A percentile compares a stretch with the other conserved stretches of the same genome.
These are phyloP conservation scores for Drechslerella dactyloides DNA, from an alignment of 2,329 filamentous ascomycete genomes.

Conservation along the genomic window DNA sequence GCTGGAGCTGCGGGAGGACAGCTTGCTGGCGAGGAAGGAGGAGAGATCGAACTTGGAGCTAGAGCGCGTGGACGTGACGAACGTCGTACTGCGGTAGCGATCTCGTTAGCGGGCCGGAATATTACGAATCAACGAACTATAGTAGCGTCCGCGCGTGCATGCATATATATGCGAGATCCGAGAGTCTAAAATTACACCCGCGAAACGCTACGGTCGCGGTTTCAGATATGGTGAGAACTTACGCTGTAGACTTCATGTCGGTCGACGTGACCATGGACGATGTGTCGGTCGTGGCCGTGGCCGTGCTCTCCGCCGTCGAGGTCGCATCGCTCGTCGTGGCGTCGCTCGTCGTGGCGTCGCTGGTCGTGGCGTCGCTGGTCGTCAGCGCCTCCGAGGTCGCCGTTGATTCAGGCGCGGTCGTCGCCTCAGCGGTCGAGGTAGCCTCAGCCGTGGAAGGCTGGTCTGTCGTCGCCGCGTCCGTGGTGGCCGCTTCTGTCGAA, in stretches of 20 bases:
- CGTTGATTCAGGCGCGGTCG: too few relatives aligned
- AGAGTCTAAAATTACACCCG: too few relatives aligned
- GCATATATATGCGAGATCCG: too few relatives aligned
- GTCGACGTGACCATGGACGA: too few relatives aligned
- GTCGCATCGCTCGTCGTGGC: neutral
- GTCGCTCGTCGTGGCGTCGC: neutral
- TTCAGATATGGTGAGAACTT: too few relatives aligned
- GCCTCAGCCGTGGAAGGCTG: neutral
- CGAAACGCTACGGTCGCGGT: too few relatives aligned
- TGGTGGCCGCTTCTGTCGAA: neutral
- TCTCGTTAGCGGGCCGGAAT: too few relatives aligned
- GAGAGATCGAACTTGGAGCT: neutral
- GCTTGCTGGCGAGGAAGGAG: neutral
- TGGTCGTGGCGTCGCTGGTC: neutral
- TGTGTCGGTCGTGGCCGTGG: neutral
- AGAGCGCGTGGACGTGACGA: constrained; percentile 2
- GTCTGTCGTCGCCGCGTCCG: neutral
- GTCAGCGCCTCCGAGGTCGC: neutral
- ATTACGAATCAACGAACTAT: too few relatives aligned
- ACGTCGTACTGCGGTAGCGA: neutral
- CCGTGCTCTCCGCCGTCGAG: neutral
- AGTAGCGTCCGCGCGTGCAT: too few relatives aligned
- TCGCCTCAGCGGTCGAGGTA: neutral
- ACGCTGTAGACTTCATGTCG: too few relatives aligned
- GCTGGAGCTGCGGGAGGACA: neutral